Conservation (phyloP, 2,329 filamentous ascomycete species). For the Aspergillus ochraceoroseus region DNA sequence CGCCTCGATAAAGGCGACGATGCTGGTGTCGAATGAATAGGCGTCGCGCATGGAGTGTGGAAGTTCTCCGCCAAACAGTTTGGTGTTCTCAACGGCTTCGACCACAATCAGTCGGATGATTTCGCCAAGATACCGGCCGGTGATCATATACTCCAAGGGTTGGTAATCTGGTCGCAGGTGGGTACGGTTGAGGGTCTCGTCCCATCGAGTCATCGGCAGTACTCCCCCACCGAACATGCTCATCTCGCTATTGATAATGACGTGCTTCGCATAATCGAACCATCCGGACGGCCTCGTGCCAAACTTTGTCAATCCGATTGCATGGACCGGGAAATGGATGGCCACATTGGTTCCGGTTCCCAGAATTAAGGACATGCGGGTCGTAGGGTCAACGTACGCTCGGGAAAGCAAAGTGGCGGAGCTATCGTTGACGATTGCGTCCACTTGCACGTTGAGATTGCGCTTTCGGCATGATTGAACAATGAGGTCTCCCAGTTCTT, state of each 20-base stretch:
- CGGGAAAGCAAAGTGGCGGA: constrained; percentile 58
- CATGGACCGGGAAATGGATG: constrained; percentile 55
- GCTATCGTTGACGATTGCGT: constrained; percentile 61
- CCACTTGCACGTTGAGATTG: constrained; percentile 54
- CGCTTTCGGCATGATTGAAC: constrained; percentile 54
- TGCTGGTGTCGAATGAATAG: constrained; percentile 57
- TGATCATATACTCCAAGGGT: constrained; percentile 60
- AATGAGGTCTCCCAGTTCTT: constrained; percentile 57
- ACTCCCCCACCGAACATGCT: constrained; percentile 60
- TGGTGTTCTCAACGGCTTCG: constrained; percentile 54
- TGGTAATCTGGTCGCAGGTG: constrained; percentile 60
- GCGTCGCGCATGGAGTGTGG: constrained; percentile 53
- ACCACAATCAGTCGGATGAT: constrained; percentile 58
- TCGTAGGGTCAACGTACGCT: constrained; percentile 57
- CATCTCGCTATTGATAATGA: constrained; percentile 62
- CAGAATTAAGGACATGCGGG: constrained; percentile 59
- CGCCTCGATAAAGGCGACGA: constrained; percentile 54
- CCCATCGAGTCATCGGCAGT: constrained; percentile 57
- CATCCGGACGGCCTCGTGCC: constrained; percentile 51
- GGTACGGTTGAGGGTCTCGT: constrained; percentile 54
- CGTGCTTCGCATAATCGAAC: constrained; percentile 54
- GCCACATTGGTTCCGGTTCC: constrained; percentile 62
- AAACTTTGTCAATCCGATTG: constrained; percentile 54
- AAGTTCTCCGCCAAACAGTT: constrained; percentile 54
- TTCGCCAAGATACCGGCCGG: constrained; percentile 60